Evolutionary conservation across 2,329 filamentous ascomycete genomes (phyloP).

Genomic region (Cercospora sp.): DNA sequence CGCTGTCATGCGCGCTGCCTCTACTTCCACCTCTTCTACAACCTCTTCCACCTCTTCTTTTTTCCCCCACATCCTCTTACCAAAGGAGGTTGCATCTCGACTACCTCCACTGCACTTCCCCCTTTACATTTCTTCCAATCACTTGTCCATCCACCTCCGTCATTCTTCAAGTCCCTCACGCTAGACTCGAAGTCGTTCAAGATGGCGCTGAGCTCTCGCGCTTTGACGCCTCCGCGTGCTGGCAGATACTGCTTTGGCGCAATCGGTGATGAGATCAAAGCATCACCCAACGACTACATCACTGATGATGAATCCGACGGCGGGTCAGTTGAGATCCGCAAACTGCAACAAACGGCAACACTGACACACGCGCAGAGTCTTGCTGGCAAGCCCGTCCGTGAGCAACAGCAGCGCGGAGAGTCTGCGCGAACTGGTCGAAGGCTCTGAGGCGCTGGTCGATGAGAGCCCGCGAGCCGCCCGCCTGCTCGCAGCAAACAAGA

Average conservation of each 20-base stretch:
- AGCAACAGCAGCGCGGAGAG: neutral
- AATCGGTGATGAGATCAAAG: slow-evolving; percentile 12
- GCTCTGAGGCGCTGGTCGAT: slow-evolving; percentile 9
- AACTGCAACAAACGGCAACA: neutral
- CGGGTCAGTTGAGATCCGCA: slow-evolving; percentile 1
- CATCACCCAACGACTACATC: neutral
- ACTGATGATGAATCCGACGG: slow-evolving; percentile 8
- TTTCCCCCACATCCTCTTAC: neutral
- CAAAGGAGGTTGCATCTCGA: neutral
- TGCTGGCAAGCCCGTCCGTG: neutral
- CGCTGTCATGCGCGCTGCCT: neutral
- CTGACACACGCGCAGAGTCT: slow-evolving; percentile 3
- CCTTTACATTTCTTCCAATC: neutral
- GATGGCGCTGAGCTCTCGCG: neutral
- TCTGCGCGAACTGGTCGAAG: slow-evolving; percentile 10
- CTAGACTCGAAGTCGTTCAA: neutral
- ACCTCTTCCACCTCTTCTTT: neutral
- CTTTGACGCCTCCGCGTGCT: neutral
- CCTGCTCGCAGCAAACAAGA: neutral
- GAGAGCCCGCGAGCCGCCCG: slow-evolving; percentile 10
- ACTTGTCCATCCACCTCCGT: neutral
- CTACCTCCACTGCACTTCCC: neutral
- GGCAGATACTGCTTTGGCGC: slow-evolving; percentile 1
- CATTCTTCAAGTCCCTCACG: neutral
- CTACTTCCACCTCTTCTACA: neutral